Conservation (phyloP, 192 early-diverging fungal genomes). For the Entrophospora sp. region DNA sequence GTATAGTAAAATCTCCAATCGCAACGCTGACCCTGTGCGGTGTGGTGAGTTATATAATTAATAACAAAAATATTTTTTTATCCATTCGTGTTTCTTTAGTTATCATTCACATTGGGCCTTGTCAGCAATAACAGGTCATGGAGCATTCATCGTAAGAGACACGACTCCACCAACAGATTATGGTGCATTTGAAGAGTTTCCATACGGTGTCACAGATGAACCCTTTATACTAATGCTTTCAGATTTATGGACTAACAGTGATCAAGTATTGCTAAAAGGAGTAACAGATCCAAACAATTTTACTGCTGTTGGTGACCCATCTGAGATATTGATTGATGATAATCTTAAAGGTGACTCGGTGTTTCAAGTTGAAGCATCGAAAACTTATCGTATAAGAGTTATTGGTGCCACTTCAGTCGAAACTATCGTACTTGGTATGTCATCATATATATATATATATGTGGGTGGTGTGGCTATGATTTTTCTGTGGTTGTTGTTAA, state of each 20-base stretch:
- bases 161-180: background rate
- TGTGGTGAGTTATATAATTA: no score
- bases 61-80: no score
- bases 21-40: no score
- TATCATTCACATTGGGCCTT: background rate
- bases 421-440: conserved; percentile 27
- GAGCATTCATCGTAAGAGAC: background rate
- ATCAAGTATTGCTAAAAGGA: background rate
- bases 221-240: background rate
- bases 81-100: background rate
- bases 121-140: background rate
- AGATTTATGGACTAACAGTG: background rate
- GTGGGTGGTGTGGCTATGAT: no score
- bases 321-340: background rate
- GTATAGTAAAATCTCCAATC: no score
- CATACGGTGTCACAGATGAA: no score
- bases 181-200: background rate
- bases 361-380: conserved; percentile 17
- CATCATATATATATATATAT: background rate
- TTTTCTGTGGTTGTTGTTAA: no score
- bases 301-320: background rate
- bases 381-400: conserved; percentile 32
- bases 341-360: conserved; percentile 19
- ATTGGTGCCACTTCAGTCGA: conserved; percentile 37
- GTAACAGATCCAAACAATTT: background rate